These are phyloP conservation scores for Trametes sp. DNA, from an alignment of 1,284 basidiomycete species.

Conservation along the genomic window DNA sequence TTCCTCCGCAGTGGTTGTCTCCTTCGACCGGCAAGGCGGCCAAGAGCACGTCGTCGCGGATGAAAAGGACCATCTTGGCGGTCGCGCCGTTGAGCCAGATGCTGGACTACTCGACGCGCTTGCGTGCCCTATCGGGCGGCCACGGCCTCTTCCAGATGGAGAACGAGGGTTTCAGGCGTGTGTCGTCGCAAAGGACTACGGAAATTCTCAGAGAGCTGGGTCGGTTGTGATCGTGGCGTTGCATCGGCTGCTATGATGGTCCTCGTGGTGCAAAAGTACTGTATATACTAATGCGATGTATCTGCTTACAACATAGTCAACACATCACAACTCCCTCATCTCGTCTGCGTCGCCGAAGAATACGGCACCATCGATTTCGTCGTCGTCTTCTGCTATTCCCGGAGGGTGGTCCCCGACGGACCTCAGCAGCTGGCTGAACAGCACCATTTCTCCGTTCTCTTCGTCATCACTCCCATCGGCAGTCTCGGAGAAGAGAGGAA, in stretches of 20 bases:
- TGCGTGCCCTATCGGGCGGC: slow-evolving; percentile 84
- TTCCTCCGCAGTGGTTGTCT: slow-evolving; percentile 76
- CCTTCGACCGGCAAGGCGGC: slow-evolving; percentile 62
- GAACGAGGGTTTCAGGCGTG: slow-evolving; percentile 76
- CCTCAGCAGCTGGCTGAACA: slow-evolving; percentile 76
- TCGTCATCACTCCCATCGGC: slow-evolving; percentile 45
- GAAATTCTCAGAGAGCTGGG: slow-evolving; percentile 83
- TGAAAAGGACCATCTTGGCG: slow-evolving; percentile 70
- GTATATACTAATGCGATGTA: slow-evolving; percentile 2
- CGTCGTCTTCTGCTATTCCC: slow-evolving; percentile 71
- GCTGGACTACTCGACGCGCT: slow-evolving; percentile 80
- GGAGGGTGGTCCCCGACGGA: slow-evolving; percentile 60
- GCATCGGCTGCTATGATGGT: neutral
- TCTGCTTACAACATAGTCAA: slow-evolving; percentile 11
- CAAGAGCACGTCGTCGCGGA: slow-evolving; percentile 42
- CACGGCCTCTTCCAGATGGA: slow-evolving; percentile 84
- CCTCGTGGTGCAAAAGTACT: neutral
- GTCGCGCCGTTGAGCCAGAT: slow-evolving; percentile 81
- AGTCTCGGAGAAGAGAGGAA: slow-evolving; percentile 53
- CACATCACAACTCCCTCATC: slow-evolving; percentile 58
- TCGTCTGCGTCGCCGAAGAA: slow-evolving; percentile 86
- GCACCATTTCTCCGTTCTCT: slow-evolving; percentile 66
- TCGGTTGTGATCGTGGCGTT: slow-evolving; percentile 49
- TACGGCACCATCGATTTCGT: slow-evolving; percentile 74
- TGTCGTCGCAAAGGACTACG: slow-evolving; percentile 61